A percentile compares a stretch with the other conserved stretches of the same genome.
Conservation (phyloP, 176 grass and related monocot genomes). For the Thinopyrum elongatum region DNA sequence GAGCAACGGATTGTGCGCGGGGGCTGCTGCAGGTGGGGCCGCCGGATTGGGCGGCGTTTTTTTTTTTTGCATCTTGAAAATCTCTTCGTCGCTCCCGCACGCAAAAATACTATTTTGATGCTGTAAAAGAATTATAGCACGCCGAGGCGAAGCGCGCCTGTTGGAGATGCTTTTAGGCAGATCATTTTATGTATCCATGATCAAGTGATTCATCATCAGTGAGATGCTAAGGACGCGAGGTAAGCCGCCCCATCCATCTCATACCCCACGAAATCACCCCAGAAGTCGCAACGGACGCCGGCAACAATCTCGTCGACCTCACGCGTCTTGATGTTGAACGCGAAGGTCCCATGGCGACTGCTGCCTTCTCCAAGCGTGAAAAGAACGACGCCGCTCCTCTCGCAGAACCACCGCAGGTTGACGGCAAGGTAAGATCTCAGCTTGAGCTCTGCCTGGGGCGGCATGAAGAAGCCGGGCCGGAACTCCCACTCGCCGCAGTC, state of each 20-base stretch:
- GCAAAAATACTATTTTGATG: too few species aligned
- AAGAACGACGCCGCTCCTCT: not conserved
- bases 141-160: too few species aligned
- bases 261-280: not conserved
- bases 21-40: too few species aligned
- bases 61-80: too few species aligned
- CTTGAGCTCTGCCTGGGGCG: not conserved
- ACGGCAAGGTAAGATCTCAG: accelerated
- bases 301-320: not conserved
- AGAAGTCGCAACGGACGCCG: not conserved
- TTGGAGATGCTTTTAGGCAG: too few species aligned
- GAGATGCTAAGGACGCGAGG: not conserved
- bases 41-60: too few species aligned
- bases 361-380: slow-evolving; percentile 11
- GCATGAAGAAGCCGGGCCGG: not conserved
- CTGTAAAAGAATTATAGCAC: too few species aligned
- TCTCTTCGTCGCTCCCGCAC: too few species aligned
- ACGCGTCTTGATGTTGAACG: not conserved
- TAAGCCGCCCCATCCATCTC: not conserved
- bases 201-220: not conserved
- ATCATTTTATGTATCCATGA: too few species aligned
- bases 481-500: not conserved
- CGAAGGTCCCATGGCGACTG: not conserved
- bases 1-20: too few species aligned
- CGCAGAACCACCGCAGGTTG: slow-evolving; percentile 24